Evolutionary conservation across 108 stramenopile species (phyloP), one percentile per base, ranked within the genome.

Genomic region (Cylindrotheca fusiformis): DNA sequence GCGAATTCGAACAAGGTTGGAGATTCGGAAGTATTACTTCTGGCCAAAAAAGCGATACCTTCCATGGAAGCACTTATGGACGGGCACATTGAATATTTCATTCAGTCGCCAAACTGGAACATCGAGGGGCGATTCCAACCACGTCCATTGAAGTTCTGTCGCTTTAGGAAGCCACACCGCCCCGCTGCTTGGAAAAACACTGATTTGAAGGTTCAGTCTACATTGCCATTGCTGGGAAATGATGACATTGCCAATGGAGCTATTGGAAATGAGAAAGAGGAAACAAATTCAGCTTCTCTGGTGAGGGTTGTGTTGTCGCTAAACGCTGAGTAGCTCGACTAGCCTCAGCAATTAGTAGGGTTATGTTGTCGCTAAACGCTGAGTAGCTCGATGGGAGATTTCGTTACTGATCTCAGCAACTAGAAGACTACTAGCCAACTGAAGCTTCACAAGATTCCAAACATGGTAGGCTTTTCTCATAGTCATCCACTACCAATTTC

Each of bases 131-230:
- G 55, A 14, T 48, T 51, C 1, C 27, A 48, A 21, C 82, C 78
- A 2, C 51, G 63, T 21, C 80, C 78, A 19, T 81, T 93, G 51
- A 72, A 79, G 0, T 78, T 88, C 23, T 41, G 54, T 19, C 63
- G 58, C 2, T 93, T 86, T 56, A 83, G 62, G 8, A 86, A 85
- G 50, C 52, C 65, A 47, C 60, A 65, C n/a, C 72, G 92, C 4
- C 92, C 92, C 24, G 17, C 31, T 19, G 86, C 92, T 19, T 93
- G 92, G 92, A 93, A 88, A 69, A 79, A 74, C 8, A 70, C 56
- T 12, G 92, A 93, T 46, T 44, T 84, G 28, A 88, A 88, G 61
- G 77, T 93, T 17, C 86, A 93, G 62, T 72, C 67, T 19, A 88
- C 76, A 31, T 54, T 93, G 19, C 92, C 92, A 4, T 55, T 93